Evolutionary conservation across 225 moss, liverwort and hornwort species (phyloP).

Genomic region (Antitrichia curtipendula): DNA sequence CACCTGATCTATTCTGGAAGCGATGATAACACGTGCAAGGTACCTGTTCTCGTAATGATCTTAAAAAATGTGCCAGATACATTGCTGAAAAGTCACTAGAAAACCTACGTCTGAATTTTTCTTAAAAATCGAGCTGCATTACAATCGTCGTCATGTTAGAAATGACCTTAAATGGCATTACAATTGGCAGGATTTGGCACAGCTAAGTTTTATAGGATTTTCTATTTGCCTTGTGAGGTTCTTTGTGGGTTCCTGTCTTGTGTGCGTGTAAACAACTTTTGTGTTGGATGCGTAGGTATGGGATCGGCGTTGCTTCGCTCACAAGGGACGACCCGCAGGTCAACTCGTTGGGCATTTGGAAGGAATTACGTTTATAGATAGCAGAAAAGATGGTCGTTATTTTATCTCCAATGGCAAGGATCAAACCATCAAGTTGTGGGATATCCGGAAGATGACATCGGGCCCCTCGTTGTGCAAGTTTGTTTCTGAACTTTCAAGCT

Average conservation of each 20-base stretch:
- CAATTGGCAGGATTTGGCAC: background rate
- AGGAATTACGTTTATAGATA: constrained; percentile 84
- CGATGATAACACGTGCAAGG: constrained; percentile 83
- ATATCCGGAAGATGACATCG: constrained; percentile 79
- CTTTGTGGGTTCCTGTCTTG: background rate
- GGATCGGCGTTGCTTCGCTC: constrained; percentile 69
- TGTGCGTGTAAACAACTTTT: background rate
- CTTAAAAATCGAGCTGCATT: background rate
- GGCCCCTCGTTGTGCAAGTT: constrained; percentile 21
- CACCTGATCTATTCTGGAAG: constrained; percentile 87
- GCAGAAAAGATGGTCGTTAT: constrained; percentile 77
- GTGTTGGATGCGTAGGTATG: constrained; percentile 44
- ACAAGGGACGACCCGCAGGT: constrained; percentile 32
- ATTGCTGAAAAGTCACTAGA: background rate
- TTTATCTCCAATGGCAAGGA: constrained; percentile 94
- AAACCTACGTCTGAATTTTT: background rate
- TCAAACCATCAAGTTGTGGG: constrained; percentile 93
- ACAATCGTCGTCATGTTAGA: background rate
- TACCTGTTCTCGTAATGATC: background rate
- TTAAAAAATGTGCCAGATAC: background rate
- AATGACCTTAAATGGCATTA: background rate
- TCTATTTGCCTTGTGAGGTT: background rate
- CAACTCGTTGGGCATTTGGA: constrained; percentile 76
- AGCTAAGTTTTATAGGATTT: background rate
- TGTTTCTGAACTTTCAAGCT: background rate